Percentiles rank a stretch among this genome's conserved stretches.
Conservation (phyloP, 257 asterid genomes). For the Ehretia macrophylla region DNA sequence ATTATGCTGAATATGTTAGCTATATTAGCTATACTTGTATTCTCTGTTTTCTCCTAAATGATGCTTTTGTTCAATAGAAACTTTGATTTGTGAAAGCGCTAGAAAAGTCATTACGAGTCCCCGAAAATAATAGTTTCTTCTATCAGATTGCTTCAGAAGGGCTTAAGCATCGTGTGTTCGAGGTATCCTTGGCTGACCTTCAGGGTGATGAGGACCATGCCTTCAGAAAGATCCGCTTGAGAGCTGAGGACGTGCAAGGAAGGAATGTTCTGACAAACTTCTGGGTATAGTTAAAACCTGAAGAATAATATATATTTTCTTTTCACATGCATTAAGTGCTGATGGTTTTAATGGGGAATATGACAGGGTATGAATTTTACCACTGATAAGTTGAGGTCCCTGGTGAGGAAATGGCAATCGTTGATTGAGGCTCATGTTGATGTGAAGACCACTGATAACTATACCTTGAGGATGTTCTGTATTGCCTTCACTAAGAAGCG, state of each 20-base stretch:
- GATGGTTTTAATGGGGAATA: background rate
- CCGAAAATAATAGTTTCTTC: background rate
- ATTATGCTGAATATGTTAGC: too few species aligned
- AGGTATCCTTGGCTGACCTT: slow-evolving; percentile 82
- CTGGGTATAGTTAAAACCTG: slow-evolving; percentile 61
- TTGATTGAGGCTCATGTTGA: slow-evolving; percentile 84
- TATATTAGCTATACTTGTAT: too few species aligned
- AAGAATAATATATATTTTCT: background rate
- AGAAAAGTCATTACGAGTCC: background rate
- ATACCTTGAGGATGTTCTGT: slow-evolving; percentile 67
- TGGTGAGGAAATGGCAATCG: slow-evolving; percentile 71
- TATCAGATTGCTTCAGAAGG: slow-evolving; percentile 89
- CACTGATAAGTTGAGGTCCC: slow-evolving; percentile 74
- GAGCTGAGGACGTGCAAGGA: slow-evolving; percentile 86
- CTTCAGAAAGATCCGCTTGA: slow-evolving; percentile 79
- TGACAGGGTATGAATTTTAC: slow-evolving; percentile 78
- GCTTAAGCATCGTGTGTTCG: slow-evolving; percentile 83
- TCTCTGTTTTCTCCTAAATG: too few species aligned
- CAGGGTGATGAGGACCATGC: slow-evolving; percentile 80
- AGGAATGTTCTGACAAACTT: slow-evolving; percentile 76
- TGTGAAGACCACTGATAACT: slow-evolving; percentile 76
- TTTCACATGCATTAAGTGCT: too few species aligned
- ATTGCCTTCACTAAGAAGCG: slow-evolving; percentile 89
- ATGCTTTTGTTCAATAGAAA: too few species aligned
- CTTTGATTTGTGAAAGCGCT: background rate